A percentile compares a stretch with the other conserved stretches of the same genome.
These are phyloP conservation scores for Paraglomus brasilianum DNA, from an alignment of 192 early-diverging fungal genomes.

Conservation along the genomic window DNA sequence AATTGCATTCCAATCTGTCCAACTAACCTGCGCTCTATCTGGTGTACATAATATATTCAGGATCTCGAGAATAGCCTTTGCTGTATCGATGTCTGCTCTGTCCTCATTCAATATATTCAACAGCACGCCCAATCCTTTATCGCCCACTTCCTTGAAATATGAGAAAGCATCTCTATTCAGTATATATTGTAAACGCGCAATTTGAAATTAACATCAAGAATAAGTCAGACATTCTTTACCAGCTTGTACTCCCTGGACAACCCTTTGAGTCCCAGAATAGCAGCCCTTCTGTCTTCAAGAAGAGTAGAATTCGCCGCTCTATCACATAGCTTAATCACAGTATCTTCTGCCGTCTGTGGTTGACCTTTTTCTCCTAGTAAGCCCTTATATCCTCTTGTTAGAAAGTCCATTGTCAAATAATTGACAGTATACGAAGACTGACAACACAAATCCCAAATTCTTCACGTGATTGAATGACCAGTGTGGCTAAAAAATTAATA, in stretches of 20 bases:
- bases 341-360: conserved; percentile 65
- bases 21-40: conserved; percentile 34
- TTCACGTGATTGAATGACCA: too few species aligned
- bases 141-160: conserved; percentile 76
- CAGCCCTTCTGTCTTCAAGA: conserved; percentile 87
- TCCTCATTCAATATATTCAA: conserved; percentile 77
- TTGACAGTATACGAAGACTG: too few species aligned
- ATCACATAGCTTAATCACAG: conserved; percentile 82
- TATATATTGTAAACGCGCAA: neutral
- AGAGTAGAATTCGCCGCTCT: conserved; percentile 80
- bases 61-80: conserved; percentile 87
- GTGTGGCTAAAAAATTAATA: too few species aligned
- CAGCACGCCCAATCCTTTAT: conserved; percentile 70
- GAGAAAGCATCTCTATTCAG: neutral
- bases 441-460: too few species aligned
- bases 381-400: conserved; percentile 50
- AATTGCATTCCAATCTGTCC: neutral
- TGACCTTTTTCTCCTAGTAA: conserved; percentile 63
- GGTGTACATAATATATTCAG: conserved; percentile 72
- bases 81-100: conserved; percentile 80
- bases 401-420: conserved; percentile 20
- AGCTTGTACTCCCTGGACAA: conserved; percentile 79
- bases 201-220: neutral
- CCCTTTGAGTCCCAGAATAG: conserved; percentile 82
- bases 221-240: conserved; percentile 38